phyloP scores from a whole-genome alignment of 2,329 filamentous ascomycete species.

The Eutypella sp. region DNA sequence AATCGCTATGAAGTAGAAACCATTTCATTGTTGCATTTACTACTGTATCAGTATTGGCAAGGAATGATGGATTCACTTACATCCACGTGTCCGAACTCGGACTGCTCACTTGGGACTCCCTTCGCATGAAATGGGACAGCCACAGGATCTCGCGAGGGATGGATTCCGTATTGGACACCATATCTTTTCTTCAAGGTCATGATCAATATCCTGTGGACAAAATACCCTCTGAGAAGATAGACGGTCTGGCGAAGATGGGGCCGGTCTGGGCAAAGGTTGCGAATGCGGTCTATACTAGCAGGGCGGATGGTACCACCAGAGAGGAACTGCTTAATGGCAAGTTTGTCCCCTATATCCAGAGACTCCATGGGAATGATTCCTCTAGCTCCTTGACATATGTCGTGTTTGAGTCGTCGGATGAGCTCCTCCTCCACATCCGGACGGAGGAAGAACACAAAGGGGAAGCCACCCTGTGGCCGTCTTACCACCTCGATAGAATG shows the following conservation, averaged over 20 bases:
- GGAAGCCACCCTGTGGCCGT: constrained; percentile 38
- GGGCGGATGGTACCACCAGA: constrained; percentile 19
- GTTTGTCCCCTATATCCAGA: constrained; percentile 23
- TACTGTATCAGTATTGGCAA: no score
- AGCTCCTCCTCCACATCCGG: constrained; percentile 41
- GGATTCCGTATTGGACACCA: constrained; percentile 61
- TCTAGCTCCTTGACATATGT: constrained; percentile 32
- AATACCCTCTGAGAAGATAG: constrained; percentile 56
- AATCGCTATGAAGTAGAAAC: no score
- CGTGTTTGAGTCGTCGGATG: constrained; percentile 31
- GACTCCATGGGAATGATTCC: constrained; percentile 27
- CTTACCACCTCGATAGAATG: constrained; percentile 43
- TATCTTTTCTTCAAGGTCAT: constrained; percentile 58
- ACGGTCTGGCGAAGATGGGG: constrained; percentile 31
- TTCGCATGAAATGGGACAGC: constrained; percentile 66
- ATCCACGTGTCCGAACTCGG: constrained; percentile 62
- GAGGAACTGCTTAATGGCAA: constrained; percentile 23
- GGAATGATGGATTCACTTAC: constrained; percentile 8
- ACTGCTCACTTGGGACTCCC: constrained; percentile 54
- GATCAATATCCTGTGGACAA: constrained; percentile 56
- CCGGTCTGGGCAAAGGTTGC: constrained; percentile 27
- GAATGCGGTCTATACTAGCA: constrained; percentile 18
- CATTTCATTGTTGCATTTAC: no score
- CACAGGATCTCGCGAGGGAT: constrained; percentile 49
- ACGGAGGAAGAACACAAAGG: constrained; percentile 52